A percentile compares a stretch with the other conserved stretches of the same genome.
Conservation (phyloP, 345 rosid genomes). For the Aquilaria malaccensis region DNA sequence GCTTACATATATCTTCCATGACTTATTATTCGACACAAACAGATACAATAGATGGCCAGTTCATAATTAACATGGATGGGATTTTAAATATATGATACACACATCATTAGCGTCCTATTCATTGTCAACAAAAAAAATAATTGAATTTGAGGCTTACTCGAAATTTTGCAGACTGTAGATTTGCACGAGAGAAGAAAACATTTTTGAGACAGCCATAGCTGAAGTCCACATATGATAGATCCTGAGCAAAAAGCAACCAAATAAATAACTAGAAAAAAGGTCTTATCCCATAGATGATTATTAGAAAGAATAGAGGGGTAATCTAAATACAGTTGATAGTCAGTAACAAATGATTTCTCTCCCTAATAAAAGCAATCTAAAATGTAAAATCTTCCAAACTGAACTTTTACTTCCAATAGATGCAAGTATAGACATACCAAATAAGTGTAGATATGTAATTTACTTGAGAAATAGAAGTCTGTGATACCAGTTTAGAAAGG, state of each 20-base stretch:
- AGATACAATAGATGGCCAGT: too few species aligned
- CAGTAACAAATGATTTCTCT: neutral
- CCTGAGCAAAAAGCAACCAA: constrained; percentile 34
- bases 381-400: too few species aligned
- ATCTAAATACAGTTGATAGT: neutral
- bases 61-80: too few species aligned
- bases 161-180: constrained; percentile 80
- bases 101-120: neutral
- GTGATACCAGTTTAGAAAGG: constrained; percentile 84
- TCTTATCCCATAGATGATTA: too few species aligned
- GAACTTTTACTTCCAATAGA: too few species aligned
- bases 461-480: too few species aligned
- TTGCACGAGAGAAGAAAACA: constrained; percentile 89
- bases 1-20: too few species aligned
- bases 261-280: neutral
- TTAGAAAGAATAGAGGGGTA: neutral
- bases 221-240: constrained; percentile 77
- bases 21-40: too few species aligned
- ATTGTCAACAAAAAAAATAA: neutral
- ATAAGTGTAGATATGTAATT: neutral
- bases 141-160: constrained; percentile 38
- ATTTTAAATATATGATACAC: neutral
- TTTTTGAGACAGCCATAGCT: constrained; percentile 79
- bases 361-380: neutral
- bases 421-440: too few species aligned